Conservation (phyloP, 768 basidiomycete species). For the Termitomyces sp. region DNA sequence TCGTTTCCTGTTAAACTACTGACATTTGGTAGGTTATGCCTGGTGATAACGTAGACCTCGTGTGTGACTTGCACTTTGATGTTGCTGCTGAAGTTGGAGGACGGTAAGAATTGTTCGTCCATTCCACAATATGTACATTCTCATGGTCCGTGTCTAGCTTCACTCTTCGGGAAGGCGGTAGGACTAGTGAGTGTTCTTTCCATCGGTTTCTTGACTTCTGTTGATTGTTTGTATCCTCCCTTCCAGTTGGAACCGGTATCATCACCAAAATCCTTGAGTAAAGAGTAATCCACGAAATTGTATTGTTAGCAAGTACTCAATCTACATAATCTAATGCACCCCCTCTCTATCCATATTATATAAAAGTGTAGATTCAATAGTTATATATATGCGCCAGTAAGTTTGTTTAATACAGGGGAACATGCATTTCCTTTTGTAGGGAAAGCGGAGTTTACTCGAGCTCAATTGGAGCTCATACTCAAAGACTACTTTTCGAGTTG, state of each 20-base stretch:
- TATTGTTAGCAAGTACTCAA: neutral
- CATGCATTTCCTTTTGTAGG: neutral
- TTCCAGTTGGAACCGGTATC: constrained; percentile 87
- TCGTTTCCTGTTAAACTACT: neutral
- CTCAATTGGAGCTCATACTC: neutral
- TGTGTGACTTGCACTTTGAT: constrained; percentile 78
- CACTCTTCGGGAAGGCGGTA: constrained; percentile 93
- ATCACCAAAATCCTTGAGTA: constrained; percentile 76
- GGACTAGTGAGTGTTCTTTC: constrained; percentile 64
- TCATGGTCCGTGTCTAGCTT: constrained; percentile 40
- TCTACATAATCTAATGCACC: constrained; percentile 5
- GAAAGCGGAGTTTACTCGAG: neutral
- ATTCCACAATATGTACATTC: neutral
- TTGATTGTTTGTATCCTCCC: constrained; percentile 5
- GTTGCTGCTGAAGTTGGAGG: constrained; percentile 88
- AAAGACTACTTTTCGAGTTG: neutral
- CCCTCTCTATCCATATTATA: constrained; percentile 15
- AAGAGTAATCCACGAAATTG: neutral
- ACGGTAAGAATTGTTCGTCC: constrained; percentile 36
- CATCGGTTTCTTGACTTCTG: neutral
- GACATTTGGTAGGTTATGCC: constrained; percentile 73
- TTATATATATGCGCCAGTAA: no score
- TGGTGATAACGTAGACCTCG: constrained; percentile 95
- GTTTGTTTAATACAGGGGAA: no score
- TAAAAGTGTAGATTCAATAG: constrained; percentile 14